Conservation (phyloP, 176 grass and related monocot genomes). For the Eleusine indica region DNA sequence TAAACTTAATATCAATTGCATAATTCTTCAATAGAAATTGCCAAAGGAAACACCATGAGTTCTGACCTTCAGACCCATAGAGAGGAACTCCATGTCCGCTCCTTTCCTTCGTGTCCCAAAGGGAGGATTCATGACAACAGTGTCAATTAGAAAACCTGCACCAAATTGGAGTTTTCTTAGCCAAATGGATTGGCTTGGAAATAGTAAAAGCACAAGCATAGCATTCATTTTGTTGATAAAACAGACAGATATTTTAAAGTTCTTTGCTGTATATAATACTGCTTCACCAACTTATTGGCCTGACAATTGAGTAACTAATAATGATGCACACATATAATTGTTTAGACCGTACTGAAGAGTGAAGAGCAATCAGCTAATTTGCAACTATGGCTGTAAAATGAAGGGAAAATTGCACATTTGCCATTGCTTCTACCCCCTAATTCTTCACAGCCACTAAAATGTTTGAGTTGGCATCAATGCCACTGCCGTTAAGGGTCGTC, state of each 20-base stretch:
- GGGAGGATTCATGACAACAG: slow-evolving; percentile 97
- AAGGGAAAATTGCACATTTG: too few relatives aligned
- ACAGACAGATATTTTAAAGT: not conserved
- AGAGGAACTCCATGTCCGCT: slow-evolving; percentile 87
- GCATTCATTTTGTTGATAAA: not conserved
- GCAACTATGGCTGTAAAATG: too few relatives aligned
- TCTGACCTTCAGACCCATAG: slow-evolving; percentile 78
- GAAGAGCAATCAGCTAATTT: not conserved
- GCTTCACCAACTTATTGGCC: not conserved
- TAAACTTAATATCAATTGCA: not conserved
- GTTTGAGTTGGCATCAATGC: too few relatives aligned
- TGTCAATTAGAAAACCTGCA: slow-evolving; percentile 69
- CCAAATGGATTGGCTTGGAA: not conserved
- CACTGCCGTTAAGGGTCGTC: too few relatives aligned
- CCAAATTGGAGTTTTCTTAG: slow-evolving; percentile 20
- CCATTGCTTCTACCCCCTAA: too few relatives aligned
- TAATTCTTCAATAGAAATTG: not conserved
- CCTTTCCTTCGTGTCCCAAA: slow-evolving; percentile 90
- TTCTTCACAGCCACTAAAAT: too few relatives aligned
- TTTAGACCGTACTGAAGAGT: not conserved
- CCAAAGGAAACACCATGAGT: slow-evolving; percentile 3
- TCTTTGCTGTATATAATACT: not conserved
- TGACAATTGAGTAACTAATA: not conserved
- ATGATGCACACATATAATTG: not conserved
- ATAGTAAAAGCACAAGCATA: slow-evolving; percentile 20